Evolutionary conservation across 1,284 basidiomycete species (phyloP).

Genomic region (Melampsora medusae): DNA sequence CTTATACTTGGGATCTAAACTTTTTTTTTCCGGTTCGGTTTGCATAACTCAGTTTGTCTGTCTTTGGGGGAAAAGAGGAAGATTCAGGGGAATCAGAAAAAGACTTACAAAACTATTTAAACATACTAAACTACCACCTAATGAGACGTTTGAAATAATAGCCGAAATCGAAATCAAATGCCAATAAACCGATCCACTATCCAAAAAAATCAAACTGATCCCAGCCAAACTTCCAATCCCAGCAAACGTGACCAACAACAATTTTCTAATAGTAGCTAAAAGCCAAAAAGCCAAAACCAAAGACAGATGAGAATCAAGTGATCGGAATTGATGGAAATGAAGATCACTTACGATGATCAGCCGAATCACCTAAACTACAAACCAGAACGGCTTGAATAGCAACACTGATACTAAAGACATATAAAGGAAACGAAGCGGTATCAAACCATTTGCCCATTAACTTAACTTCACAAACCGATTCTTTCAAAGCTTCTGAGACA

Average conservation of each 20-base stretch:
- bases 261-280: conserved; percentile 72
- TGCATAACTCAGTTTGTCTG: too few species aligned
- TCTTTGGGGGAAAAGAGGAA: too few species aligned
- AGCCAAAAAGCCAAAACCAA: too few species aligned
- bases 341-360: conserved; percentile 67
- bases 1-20: neutral
- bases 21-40: neutral
- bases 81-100: conserved; percentile 56
- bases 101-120: conserved; percentile 81
- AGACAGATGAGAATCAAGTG: neutral
- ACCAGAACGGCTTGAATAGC: conserved; percentile 81
- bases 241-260: conserved; percentile 72
- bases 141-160: conserved; percentile 73
- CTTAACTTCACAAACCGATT: conserved; percentile 12
- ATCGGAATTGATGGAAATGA: conserved; percentile 10
- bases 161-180: conserved; percentile 65
- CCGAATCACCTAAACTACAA: conserved; percentile 82
- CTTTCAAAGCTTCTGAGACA: too few species aligned
- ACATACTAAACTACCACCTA: conserved; percentile 78
- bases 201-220: conserved; percentile 68
- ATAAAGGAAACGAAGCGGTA: conserved; percentile 57
- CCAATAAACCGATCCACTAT: conserved; percentile 70
- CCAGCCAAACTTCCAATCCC: conserved; percentile 67
- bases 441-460: conserved; percentile 29
- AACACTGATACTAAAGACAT: conserved; percentile 79